phyloP scores from a whole-genome alignment of 2,329 filamentous ascomycete genomes.

The Alternaria sp. region DNA sequence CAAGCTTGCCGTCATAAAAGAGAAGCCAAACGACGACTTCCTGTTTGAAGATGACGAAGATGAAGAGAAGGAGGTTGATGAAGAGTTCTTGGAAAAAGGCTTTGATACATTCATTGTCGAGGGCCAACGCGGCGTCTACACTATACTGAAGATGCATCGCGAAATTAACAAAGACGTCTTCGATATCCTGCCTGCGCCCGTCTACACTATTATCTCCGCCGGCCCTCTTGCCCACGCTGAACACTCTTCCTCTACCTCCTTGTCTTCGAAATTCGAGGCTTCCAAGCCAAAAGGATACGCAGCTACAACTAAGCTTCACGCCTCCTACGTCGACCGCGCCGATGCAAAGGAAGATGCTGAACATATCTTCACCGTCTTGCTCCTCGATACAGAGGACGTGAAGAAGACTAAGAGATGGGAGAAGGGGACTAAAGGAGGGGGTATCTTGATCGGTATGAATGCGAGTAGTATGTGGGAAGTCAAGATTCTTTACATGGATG shows the following conservation, averaged over 20 bases:
- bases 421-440: conserved; percentile 7
- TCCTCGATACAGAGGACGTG: conserved; percentile 7
- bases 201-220: conserved; percentile 23
- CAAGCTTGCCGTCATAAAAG: conserved; percentile 17
- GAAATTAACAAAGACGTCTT: conserved; percentile 16
- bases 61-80: not conserved
- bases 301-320: conserved; percentile 3
- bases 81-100: conserved; percentile 6
- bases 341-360: conserved; percentile 18
- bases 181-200: conserved; percentile 15
- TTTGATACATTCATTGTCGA: conserved; percentile 21
- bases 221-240: conserved; percentile 18
- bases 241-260: not conserved
- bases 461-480: conserved; percentile 24
- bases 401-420: conserved; percentile 17
- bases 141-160: conserved; percentile 15
- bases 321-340: conserved; percentile 4
- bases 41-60: not conserved
- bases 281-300: conserved; percentile 10
- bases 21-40: not conserved
- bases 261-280: not conserved
- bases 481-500: conserved; percentile 23
- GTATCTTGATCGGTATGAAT: conserved; percentile 25
- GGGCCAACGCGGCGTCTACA: conserved; percentile 22
- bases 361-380: conserved; percentile 16